These are phyloP conservation scores for Microsporum audouinii DNA, from an alignment of 2,329 filamentous ascomycete genomes.

Conservation along the genomic window DNA sequence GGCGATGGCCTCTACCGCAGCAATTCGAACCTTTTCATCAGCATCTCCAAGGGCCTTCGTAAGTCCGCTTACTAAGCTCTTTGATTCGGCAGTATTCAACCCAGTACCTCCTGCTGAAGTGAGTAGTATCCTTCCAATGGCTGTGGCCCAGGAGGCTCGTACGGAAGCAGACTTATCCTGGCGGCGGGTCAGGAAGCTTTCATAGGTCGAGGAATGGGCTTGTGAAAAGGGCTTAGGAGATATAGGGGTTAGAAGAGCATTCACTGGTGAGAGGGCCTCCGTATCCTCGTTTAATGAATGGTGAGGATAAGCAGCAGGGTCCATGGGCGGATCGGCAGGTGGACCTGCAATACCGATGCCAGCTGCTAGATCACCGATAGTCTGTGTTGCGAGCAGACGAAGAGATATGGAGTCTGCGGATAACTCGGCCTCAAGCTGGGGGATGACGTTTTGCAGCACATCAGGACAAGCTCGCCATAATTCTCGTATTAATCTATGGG, in stretches of 20 bases:
- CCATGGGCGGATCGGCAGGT: slow-evolving; percentile 58
- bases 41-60: slow-evolving; percentile 73
- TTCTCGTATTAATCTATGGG: slow-evolving; percentile 78
- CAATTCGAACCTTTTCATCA: slow-evolving; percentile 82
- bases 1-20: slow-evolving; percentile 75
- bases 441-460: slow-evolving; percentile 84
- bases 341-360: slow-evolving; percentile 87
- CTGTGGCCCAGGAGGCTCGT: slow-evolving; percentile 74
- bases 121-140: slow-evolving; percentile 72
- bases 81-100: slow-evolving; percentile 71
- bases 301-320: slow-evolving; percentile 76
- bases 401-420: slow-evolving; percentile 80
- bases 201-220: slow-evolving; percentile 64
- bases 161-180: slow-evolving; percentile 79
- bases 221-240: slow-evolving; percentile 85
- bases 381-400: slow-evolving; percentile 79
- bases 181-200: slow-evolving; percentile 70
- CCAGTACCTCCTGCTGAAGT: slow-evolving; percentile 87
- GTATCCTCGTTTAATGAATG: slow-evolving; percentile 35
- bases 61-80: slow-evolving; percentile 59
- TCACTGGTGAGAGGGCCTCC: slow-evolving; percentile 41
- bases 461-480: slow-evolving; percentile 85
- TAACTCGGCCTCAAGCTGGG: slow-evolving; percentile 84
- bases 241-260: slow-evolving; percentile 66
- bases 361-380: slow-evolving; percentile 85